These are phyloP conservation scores for Leptomonas seymouri DNA, from an alignment of 208 protist species.

Conservation along the genomic window DNA sequence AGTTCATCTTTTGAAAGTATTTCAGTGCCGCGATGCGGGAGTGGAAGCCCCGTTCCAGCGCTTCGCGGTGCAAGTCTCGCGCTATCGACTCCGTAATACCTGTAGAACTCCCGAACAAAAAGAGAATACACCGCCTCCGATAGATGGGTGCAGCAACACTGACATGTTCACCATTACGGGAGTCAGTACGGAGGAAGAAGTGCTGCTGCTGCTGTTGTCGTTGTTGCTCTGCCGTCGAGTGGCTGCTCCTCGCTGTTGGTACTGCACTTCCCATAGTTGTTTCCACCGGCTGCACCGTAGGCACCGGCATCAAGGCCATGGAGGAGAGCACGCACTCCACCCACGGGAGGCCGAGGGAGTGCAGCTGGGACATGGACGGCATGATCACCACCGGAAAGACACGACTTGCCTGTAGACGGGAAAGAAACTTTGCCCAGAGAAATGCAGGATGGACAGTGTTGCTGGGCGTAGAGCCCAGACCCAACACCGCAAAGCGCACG, in stretches of 20 bases:
- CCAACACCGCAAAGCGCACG: constrained; percentile 52
- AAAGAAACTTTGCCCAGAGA: constrained; percentile 34
- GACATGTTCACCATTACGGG: constrained; percentile 2
- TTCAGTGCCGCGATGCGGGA: constrained; percentile 53
- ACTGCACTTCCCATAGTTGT: background rate
- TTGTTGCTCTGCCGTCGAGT: background rate
- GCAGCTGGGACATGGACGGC: constrained; percentile 52
- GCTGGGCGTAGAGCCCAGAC: constrained; percentile 29
- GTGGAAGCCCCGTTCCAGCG: constrained; percentile 36
- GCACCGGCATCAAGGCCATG: constrained; percentile 29
- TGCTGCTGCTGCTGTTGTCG: background rate
- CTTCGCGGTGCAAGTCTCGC: constrained; percentile 50
- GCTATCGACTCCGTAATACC: constrained; percentile 63
- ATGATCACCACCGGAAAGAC: constrained; percentile 62
- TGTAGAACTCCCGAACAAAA: constrained; percentile 60
- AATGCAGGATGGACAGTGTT: constrained; percentile 40
- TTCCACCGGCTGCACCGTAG: background rate
- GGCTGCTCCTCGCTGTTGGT: background rate
- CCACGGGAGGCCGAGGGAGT: constrained; percentile 56
- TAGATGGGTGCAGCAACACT: background rate
- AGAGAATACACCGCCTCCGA: constrained; percentile 37
- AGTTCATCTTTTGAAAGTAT: constrained; percentile 55
- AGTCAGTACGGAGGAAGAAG: background rate
- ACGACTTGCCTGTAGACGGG: constrained; percentile 46
- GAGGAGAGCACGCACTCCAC: constrained; percentile 37